Evolutionary conservation across 805 yeast species (phyloP), one percentile per base, ranked within the genome.

Genomic region (Starmerella davenportii): DNA sequence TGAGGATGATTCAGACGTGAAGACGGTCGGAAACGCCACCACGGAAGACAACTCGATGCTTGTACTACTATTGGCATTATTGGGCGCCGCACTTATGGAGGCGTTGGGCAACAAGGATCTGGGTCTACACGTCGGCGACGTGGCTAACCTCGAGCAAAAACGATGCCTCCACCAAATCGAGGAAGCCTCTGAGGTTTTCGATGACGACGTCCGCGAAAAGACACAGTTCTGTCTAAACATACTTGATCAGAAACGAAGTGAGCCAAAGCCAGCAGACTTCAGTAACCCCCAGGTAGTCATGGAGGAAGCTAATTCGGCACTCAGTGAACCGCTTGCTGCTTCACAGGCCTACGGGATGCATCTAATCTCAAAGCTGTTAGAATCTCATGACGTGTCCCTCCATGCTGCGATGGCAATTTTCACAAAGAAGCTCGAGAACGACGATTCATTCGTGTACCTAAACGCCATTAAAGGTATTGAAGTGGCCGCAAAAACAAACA

Each of bases 401-500:
- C 70, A 67, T 3, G 67, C 69, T 38, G 87, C 70, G 0, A 56
- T 80, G 21, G 64, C 69, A 15, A 56, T 81, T 13, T 80, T 79
- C 52, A 50, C 79, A 15, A 58, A 64, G 2, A 80, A 77, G 46
- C 57, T 90, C 32, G 66, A 68, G 35, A 92, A 82, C 47, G 65
- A 72, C 0, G 98, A 87, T 42, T 93, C 98, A 0, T 87, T 74
- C 54, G 71, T 90, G 14, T 90, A 81, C 53, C 55, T 90, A 39
- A 87, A 81, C 51, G 78, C 77, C 1, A 79, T 90, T 44, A 81
- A 79, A 50, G 85, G 90, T 0, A 57, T 90, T 20, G 76, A 73
- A 33, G 63, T 68, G 14, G 38, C 45, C 2, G 42, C 40, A 2
- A 34, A 24, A 7, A 18, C 29, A 2, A 17, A 36, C 17, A 18